Evolutionary conservation across 768 basidiomycete species (phyloP).

Genomic region (Megacollybia marginata): DNA sequence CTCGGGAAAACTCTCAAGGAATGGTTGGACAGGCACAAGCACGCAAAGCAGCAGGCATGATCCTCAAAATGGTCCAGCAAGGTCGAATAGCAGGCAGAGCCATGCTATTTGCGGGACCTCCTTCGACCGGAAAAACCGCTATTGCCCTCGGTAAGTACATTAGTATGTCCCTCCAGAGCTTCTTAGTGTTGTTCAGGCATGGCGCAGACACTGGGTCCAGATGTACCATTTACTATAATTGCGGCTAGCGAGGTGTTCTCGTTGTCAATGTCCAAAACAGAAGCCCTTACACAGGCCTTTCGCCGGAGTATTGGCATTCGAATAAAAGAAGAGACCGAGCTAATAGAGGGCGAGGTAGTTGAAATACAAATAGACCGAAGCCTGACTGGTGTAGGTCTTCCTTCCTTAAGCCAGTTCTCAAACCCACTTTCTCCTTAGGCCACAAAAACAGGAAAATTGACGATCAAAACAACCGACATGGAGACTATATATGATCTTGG

Average conservation of each 20-base stretch:
- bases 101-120: slow-evolving; percentile 95
- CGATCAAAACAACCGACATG: slow-evolving; percentile 99
- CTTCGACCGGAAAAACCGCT: slow-evolving; percentile 96
- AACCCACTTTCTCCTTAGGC: slow-evolving; percentile 44
- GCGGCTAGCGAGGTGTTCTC: slow-evolving; percentile 98
- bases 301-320: slow-evolving; percentile 93
- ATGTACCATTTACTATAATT: slow-evolving; percentile 98
- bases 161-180: slow-evolving; percentile 22
- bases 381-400: slow-evolving; percentile 73
- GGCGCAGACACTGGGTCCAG: slow-evolving; percentile 90
- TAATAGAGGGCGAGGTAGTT: slow-evolving; percentile 97
- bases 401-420: background rate
- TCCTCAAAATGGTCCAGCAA: slow-evolving; percentile 97
- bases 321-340: slow-evolving; percentile 95
- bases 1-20: slow-evolving; percentile 81
- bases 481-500: slow-evolving; percentile 99
- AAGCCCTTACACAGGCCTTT: slow-evolving; percentile 95
- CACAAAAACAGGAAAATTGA: slow-evolving; percentile 95
- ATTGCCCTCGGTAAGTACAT: slow-evolving; percentile 79
- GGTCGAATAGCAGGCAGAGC: slow-evolving; percentile 92
- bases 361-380: slow-evolving; percentile 98
- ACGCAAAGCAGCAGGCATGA: slow-evolving; percentile 95
- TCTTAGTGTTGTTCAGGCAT: slow-evolving; percentile 49
- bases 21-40: slow-evolving; percentile 98
- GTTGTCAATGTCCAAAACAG: slow-evolving; percentile 96